A percentile compares a stretch with the other conserved stretches of the same genome.
These are phyloP conservation scores for Aspergillus ochraceoroseus DNA, from an alignment of 2,329 filamentous ascomycete species.

Conservation along the genomic window DNA sequence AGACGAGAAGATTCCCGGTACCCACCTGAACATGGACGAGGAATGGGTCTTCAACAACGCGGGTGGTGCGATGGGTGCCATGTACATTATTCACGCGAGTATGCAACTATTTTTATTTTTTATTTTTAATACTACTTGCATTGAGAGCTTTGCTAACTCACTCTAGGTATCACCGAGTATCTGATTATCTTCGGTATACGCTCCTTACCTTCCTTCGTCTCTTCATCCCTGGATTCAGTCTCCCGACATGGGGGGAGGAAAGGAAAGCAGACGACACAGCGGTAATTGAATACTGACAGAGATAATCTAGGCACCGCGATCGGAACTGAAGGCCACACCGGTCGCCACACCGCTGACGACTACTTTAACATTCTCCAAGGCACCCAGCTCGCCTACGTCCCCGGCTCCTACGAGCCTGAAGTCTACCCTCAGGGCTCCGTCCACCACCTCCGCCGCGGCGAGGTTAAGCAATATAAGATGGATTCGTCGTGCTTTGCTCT, in stretches of 20 bases:
- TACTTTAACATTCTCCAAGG: conserved; percentile 79
- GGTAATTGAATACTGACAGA: no score
- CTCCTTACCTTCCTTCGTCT: not conserved
- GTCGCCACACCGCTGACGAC: conserved; percentile 86
- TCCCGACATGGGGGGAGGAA: no score
- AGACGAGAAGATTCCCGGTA: conserved; percentile 44
- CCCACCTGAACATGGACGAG: conserved; percentile 63
- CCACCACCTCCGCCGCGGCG: conserved; percentile 52
- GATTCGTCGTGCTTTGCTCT: conserved; percentile 37
- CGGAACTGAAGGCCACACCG: conserved; percentile 82
- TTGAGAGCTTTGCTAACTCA: not conserved
- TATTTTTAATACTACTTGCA: not conserved
- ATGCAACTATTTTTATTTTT: conserved; percentile 30
- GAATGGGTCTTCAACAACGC: conserved; percentile 93
- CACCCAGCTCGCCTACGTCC: conserved; percentile 38
- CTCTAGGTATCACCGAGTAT: conserved; percentile 68
- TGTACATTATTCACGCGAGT: conserved; percentile 88
- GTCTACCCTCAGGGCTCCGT: conserved; percentile 38
- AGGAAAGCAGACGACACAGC: no score
- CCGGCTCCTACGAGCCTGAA: conserved; percentile 38
- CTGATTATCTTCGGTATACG: conserved; percentile 71
- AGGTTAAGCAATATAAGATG: conserved; percentile 66
- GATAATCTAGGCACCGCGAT: conserved; percentile 33
- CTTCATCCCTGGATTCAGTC: no score
- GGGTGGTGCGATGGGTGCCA: conserved; percentile 83